Evolutionary conservation across 805 yeast genomes (phyloP), one percentile per base, ranked within the genome.

Genomic region (Ogataea naganishii): DNA sequence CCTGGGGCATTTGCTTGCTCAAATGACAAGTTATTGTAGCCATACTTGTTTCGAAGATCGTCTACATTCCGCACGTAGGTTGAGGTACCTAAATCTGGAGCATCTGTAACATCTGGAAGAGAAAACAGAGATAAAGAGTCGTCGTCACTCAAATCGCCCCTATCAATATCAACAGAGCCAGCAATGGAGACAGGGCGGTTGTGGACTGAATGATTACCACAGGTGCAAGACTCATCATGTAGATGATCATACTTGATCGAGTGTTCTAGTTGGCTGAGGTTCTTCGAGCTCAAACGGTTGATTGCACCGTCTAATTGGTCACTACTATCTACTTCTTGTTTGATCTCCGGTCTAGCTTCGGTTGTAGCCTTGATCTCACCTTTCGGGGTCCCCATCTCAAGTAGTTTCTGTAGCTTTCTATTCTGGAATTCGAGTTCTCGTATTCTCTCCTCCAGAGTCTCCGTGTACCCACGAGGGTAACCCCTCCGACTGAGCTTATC

Each of bases 391-490:
- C 78, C 68, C 33, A 76, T 51, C 35, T 75, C 80, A 23, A 82
- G 46, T 27, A 80, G 48, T 7, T 82, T 80, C 20, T 69, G 63
- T 17, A 86, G 54, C 44, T 80, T 69, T 39, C 74, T 72, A 50
- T 83, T 84, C 45, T 85, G 94, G 3, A 79, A 71, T 51, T 85
- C 95, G 14, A 88, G 62, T 47, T 80, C 92, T 29, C 95, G 63
- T n/a, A 86, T 77, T 29, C 95, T 62, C 46, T 84, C 94, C 49
- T 86, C 96, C 31, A 86, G 53, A 3, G 86, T 77, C 55, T 86
- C 96, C 0, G 96, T 86, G 46, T 86, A 86, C 0, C 96, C 96
- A 49, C 94, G 67, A 1, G 96, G 96, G 46, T 79, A 86, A 0
- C 95, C 89, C 38, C 88, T 64, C 34, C 96, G 66, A 1, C 88